Base-by-base conservation (phyloP, 805 yeast genomes). In the Myxozyma monticola region DNA sequence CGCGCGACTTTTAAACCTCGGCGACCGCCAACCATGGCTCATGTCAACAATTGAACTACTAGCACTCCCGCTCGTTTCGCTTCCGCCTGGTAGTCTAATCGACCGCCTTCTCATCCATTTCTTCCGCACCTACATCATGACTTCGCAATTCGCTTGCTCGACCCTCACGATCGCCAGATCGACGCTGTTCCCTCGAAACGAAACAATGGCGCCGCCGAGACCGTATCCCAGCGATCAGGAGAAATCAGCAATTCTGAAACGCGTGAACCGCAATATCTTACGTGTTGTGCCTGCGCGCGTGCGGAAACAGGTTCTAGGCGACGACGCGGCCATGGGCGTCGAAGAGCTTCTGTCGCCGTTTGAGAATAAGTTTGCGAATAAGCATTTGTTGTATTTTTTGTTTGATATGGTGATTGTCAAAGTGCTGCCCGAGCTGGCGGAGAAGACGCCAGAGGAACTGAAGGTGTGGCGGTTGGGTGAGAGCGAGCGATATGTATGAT, bases 121-220 rank as follows among this genome's bases (percentile, higher is more conserved):
- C 33, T 51, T 54, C 41, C 40, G 30, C 35, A 51, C 41, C 25
- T 51, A 54, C 33, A 43, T 54, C 22, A 10, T 54, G 43, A 49
- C 58, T 3, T 31, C 58, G n/a, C 37, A 40, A 18, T 44, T 44
- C 17, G 52, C 48, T 2, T 39, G 57, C 38, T 42, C 51, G 20
- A 42, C 42, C 4, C 45, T 76, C 5, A 57, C 58, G n/a, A 56
- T 60, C 12, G 54, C 70, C 2, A 62, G 81, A 45, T 62, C 64
- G 26, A 61, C 66, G 26, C 54, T 77, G n/a, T 78, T 77, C 51
- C 81, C 82, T 2, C 64, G 63, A 22, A 79, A 78, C 60, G 75
- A 72, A 14, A 62, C 62, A n/a, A 71, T 78, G 75, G 81, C 81
- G 0, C 76, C 77, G 2, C 69, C 76, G 3, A 60, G 76, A 20